phyloP scores from a whole-genome alignment of 2,329 filamentous ascomycete species.

The Aspergillus spinulosporus region DNA sequence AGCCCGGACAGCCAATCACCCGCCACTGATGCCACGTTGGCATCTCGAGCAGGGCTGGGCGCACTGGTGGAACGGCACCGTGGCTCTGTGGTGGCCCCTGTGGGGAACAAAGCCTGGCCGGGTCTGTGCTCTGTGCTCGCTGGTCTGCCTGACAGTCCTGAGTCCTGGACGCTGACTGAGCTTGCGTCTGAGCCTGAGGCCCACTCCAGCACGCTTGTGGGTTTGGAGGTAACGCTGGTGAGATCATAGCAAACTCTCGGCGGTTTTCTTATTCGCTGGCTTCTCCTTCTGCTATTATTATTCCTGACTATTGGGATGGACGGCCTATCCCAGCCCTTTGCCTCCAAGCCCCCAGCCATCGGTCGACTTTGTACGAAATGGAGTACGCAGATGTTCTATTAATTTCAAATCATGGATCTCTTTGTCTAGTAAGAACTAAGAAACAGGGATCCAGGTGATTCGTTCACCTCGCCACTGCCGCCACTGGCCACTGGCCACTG shows the following conservation, averaged over 20 bases:
- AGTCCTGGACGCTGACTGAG: no score
- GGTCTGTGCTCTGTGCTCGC: neutral
- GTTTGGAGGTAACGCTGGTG: neutral
- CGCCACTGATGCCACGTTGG: constrained; percentile 23
- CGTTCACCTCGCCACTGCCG: neutral
- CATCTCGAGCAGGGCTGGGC: neutral
- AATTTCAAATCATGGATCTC: neutral
- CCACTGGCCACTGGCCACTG: neutral
- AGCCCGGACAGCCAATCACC: constrained; percentile 24
- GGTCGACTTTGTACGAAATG: no score
- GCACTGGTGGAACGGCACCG: no score
- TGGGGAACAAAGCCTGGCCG: neutral
- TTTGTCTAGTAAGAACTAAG: neutral
- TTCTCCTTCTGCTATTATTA: neutral
- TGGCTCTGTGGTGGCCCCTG: neutral
- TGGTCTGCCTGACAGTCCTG: no score
- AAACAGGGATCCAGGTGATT: neutral
- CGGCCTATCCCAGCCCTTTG: neutral
- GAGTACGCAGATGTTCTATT: no score
- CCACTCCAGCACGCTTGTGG: neutral
- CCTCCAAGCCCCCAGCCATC: neutral
- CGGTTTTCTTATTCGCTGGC: neutral
- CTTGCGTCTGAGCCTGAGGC: neutral
- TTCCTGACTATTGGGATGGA: neutral
- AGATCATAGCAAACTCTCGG: neutral